phyloP scores from a whole-genome alignment of 768 basidiomycete species.

The Suillus decipiens region DNA sequence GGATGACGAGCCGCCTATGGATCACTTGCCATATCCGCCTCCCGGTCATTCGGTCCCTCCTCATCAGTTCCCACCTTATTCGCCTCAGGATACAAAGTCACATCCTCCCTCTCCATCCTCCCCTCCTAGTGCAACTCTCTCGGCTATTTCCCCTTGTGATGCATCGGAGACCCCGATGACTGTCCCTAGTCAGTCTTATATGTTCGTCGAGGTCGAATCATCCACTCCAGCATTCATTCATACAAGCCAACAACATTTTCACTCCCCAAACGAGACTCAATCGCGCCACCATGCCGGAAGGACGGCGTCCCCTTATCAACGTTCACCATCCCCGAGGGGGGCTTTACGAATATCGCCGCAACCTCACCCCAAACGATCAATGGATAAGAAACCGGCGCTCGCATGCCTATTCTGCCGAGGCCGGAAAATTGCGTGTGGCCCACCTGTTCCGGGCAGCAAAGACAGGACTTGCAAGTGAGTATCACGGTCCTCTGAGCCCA shows the following conservation, averaged over 20 bases:
- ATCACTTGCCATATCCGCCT: slow-evolving; percentile 32
- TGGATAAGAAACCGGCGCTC: slow-evolving; percentile 58
- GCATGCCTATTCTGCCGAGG: slow-evolving; percentile 69
- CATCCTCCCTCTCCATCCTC: slow-evolving; percentile 18
- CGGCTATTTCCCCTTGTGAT: slow-evolving; percentile 14
- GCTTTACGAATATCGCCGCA: slow-evolving; percentile 23
- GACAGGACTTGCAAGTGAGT: slow-evolving; percentile 71
- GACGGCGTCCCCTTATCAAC: slow-evolving; percentile 18
- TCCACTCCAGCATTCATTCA: slow-evolving; percentile 13
- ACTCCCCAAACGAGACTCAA: slow-evolving; percentile 11
- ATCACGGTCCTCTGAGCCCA: slow-evolving; percentile 1
- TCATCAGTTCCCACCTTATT: slow-evolving; percentile 20
- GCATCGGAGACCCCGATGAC: slow-evolving; percentile 26
- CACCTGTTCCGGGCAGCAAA: slow-evolving; percentile 51
- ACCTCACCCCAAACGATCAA: slow-evolving; percentile 25
- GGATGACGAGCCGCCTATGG: slow-evolving; percentile 30
- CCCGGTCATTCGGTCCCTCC: slow-evolving; percentile 24
- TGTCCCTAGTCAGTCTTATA: slow-evolving; percentile 19
- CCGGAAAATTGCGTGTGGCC: slow-evolving; percentile 69
- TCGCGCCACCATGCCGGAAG: slow-evolving; percentile 22
- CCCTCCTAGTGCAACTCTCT: slow-evolving; percentile 15
- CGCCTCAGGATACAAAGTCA: slow-evolving; percentile 18
- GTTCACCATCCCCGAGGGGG: slow-evolving; percentile 28
- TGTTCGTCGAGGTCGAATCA: slow-evolving; percentile 20
- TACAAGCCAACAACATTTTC: slow-evolving; percentile 16